These are phyloP conservation scores for Crotalaria pallida DNA, from an alignment of 306 rosid species.

Conservation along the genomic window DNA sequence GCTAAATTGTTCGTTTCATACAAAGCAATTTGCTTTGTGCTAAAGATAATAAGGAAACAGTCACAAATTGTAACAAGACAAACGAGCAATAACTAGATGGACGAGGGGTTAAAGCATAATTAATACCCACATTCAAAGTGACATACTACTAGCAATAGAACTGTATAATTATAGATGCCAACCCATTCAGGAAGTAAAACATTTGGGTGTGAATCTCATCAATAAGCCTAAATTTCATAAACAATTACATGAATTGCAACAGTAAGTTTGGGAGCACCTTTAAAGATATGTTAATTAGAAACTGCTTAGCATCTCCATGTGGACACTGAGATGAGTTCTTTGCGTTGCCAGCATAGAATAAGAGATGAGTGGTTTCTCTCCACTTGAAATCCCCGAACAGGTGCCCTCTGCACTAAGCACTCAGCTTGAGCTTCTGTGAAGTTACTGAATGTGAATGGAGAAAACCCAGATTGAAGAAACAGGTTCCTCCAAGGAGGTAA, in stretches of 20 bases:
- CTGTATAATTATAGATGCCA: conserved; percentile 43
- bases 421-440: conserved; percentile 89
- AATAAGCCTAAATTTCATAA: conserved; percentile 66
- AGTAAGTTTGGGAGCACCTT: conserved; percentile 56
- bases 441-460: conserved; percentile 72
- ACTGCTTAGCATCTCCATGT: conserved; percentile 74
- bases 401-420: conserved; percentile 78
- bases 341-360: conserved; percentile 80
- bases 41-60: conserved; percentile 36
- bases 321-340: conserved; percentile 73
- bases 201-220: conserved; percentile 42
- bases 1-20: conserved; percentile 30
- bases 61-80: conserved; percentile 1
- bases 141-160: conserved; percentile 31
- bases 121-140: conserved; percentile 30
- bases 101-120: conserved; percentile 22
- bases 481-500: conserved; percentile 55
- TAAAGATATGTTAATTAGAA: conserved; percentile 17
- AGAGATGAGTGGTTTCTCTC: conserved; percentile 77
- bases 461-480: conserved; percentile 67
- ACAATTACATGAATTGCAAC: conserved; percentile 51
- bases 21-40: conserved; percentile 33
- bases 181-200: conserved; percentile 43
- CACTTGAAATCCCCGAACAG: conserved; percentile 77
- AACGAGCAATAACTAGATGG: not conserved